Percentiles rank a stretch among this genome's conserved stretches.
These are phyloP conservation scores for Vitis hybrid DNA, from an alignment of 177 flowering plant species.

Conservation along the genomic window DNA sequence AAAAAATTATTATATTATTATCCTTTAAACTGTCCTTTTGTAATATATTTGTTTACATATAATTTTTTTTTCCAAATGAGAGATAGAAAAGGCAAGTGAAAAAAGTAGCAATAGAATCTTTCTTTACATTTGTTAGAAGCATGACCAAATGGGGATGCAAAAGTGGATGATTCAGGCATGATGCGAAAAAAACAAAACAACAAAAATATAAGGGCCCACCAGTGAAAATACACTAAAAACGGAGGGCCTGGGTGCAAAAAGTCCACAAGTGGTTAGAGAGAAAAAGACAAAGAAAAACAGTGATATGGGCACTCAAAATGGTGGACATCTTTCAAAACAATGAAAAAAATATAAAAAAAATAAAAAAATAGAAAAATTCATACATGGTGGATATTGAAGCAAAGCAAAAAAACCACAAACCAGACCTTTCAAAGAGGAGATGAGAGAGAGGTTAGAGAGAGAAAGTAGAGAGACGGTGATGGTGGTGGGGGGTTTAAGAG, in stretches of 20 bases:
- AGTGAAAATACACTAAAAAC: constrained; percentile 3
- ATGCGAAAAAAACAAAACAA: no score
- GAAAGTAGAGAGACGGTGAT: constrained; percentile 1
- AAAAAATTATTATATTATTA: no score
- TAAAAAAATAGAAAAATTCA: constrained; percentile 6
- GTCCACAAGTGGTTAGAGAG: constrained; percentile 11
- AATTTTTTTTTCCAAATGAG: no score
- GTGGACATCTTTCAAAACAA: background rate
- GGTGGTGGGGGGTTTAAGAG: constrained; percentile 47
- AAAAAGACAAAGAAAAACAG: constrained; percentile 19
- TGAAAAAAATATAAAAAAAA: background rate
- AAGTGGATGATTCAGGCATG: no score
- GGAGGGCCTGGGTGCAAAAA: constrained; percentile 1
- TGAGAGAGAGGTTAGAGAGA: constrained; percentile 24
- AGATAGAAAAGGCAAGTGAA: no score
- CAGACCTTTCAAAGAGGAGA: constrained; percentile 39
- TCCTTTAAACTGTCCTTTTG: no score
- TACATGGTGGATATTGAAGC: constrained; percentile 56
- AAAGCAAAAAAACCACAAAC: constrained; percentile 6
- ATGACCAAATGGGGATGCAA: no score
- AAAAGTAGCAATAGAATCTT: no score
- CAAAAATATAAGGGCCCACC: constrained; percentile 1
- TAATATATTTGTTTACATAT: no score
- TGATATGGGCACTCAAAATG: background rate
- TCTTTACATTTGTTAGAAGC: no score